A percentile compares a stretch with the other conserved stretches of the same genome.
These are phyloP conservation scores for Beauveria sp. DNA, from an alignment of 2,329 filamentous ascomycete species.

Conservation along the genomic window DNA sequence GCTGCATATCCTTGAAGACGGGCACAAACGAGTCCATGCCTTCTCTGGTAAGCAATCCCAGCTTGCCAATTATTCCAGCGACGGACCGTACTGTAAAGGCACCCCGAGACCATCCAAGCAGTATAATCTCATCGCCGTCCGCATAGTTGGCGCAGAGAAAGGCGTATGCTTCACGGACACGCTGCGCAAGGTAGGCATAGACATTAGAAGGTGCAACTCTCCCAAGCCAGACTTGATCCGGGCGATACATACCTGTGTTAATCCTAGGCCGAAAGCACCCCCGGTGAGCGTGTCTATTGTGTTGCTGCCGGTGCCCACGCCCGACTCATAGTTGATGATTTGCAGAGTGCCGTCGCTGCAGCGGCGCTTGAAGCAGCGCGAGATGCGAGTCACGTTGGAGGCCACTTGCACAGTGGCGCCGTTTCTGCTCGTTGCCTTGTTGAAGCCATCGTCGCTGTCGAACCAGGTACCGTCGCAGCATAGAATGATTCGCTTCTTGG, in stretches of 20 bases:
- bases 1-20: conserved; percentile 49
- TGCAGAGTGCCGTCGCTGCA: conserved; percentile 46
- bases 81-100: conserved; percentile 52
- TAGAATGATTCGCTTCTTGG: conserved; percentile 39
- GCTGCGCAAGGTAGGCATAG: conserved; percentile 22
- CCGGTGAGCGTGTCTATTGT: conserved; percentile 43
- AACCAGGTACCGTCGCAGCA: conserved; percentile 50
- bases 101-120: conserved; percentile 50
- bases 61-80: conserved; percentile 41
- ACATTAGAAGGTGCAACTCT: conserved; percentile 5
- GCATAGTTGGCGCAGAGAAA: conserved; percentile 56
- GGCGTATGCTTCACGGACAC: conserved; percentile 53
- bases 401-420: conserved; percentile 40
- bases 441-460: conserved; percentile 42
- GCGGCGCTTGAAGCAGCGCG: conserved; percentile 44
- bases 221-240: background rate
- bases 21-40: conserved; percentile 48
- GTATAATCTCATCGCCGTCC: conserved; percentile 48
- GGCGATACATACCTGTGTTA: conserved; percentile 37
- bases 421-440: conserved; percentile 29
- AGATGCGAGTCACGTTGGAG: conserved; percentile 55
- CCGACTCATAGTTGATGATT: conserved; percentile 54
- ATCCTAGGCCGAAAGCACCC: conserved; percentile 47
- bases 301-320: conserved; percentile 47
- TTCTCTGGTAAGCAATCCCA: conserved; percentile 45